Base-by-base conservation (phyloP, 2,329 filamentous ascomycete species). In the Neurospora crassa region DNA sequence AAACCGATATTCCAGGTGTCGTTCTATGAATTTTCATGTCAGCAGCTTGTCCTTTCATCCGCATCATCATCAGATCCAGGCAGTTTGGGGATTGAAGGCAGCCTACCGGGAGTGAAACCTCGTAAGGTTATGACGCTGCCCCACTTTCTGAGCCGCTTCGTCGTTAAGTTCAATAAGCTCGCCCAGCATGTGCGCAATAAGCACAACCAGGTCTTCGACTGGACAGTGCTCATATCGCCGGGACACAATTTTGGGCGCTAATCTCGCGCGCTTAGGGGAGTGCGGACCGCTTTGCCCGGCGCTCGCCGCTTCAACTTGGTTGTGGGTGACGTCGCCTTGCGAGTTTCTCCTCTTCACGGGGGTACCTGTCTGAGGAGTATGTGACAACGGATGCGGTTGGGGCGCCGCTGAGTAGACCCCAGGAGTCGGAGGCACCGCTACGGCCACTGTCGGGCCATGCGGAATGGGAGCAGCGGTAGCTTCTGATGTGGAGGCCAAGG, bases 151-250 rank as follows among this genome's bases (percentile, higher is more conserved):
- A 67, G 95, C 94, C 74, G 96, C 89, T 68, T 88, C 88, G 80
- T 99, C 96, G 78, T 99, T 99, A 74, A 95, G 92, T 73, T 92
- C 90, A 75, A 99, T 97, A 68, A 99, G 84, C 81, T 99, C 96
- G 81, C 94, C 91, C 68, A 99, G 86, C 96, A 99, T 98, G 78
- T 96, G 93, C 67, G 94, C 90, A 75, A 99, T 96, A 73, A 99
- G 84, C 59, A 95, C 86, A 40, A 97, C 96, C 79, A 99, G 88
- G 79, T 97, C 94, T 77, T 94, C 92, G 10, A 92, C 88, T 47
- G 91, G 85, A 79, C 93, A 97, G 12, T 89, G 83, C 80, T 97
- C 93, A 80, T 99, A 99, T 77, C 87, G 86, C 72, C 87, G 81
- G 0, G 96, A 92, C 78, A 96, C 77, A 10, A 86, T 76, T 77